Evolutionary conservation across 352 stramenopile genomes (phyloP).

Genomic region (Pelagophyceae sp.): DNA sequence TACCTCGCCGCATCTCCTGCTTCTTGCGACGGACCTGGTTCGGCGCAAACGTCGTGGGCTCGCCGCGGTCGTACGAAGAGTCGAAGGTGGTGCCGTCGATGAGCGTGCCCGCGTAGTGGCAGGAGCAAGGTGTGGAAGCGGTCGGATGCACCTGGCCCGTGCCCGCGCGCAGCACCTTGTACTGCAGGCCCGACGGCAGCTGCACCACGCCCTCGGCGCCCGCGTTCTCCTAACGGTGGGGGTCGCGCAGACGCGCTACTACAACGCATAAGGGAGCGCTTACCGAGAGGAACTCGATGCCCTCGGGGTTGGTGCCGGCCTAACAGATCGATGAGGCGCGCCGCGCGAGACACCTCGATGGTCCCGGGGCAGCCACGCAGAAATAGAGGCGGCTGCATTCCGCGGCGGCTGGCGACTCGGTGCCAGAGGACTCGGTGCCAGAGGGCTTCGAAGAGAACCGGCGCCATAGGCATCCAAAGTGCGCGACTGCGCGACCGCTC

Average conservation of each 20-base stretch:
- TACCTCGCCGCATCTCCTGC: neutral
- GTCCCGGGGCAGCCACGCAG: no score
- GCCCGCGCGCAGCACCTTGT: constrained; percentile 60
- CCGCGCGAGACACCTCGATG: neutral
- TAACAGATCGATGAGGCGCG: neutral
- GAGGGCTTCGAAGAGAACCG: no score
- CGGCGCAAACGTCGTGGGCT: constrained; percentile 85
- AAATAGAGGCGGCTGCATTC: no score
- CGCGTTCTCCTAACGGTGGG: no score
- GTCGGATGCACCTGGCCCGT: constrained; percentile 35
- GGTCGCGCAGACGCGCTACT: no score
- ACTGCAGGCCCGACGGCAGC: constrained; percentile 57
- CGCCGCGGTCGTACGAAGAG: constrained; percentile 81
- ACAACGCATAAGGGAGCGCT: no score
- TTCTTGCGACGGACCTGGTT: constrained; percentile 57
- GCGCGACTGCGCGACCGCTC: no score
- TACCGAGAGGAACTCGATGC: neutral
- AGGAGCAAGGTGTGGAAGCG: constrained; percentile 44
- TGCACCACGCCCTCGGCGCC: constrained; percentile 55
- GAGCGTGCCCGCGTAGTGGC: constrained; percentile 87
- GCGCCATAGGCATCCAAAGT: no score
- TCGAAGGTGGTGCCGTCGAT: constrained; percentile 95
- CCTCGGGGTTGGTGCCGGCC: neutral
- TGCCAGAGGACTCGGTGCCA: no score
- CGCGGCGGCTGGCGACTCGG: no score